These are phyloP conservation scores for Gonium pectorale DNA, from an alignment of 139 green algal genomes.

Conservation along the genomic window DNA sequence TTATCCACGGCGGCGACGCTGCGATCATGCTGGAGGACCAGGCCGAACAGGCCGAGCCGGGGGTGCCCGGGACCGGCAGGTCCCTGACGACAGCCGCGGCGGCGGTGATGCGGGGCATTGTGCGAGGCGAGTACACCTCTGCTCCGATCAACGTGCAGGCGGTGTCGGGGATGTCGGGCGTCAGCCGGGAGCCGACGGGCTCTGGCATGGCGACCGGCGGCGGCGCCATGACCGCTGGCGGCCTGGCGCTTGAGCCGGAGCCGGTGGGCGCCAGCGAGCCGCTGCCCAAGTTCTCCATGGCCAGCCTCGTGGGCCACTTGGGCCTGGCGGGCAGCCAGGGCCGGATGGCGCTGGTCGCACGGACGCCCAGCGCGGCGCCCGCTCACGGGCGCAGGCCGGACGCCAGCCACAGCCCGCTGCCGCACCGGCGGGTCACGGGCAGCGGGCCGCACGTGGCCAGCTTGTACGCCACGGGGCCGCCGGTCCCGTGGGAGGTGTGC, in stretches of 20 bases:
- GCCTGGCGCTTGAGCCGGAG: too few species aligned
- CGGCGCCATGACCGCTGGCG: not conserved
- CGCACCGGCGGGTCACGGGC: not conserved
- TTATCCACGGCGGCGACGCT: conserved; percentile 17
- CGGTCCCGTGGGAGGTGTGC: not conserved
- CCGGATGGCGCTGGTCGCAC: not conserved
- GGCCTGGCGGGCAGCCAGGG: not conserved
- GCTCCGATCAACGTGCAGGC: too few species aligned
- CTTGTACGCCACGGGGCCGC: not conserved
- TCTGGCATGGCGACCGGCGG: not conserved
- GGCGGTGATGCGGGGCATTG: too few species aligned
- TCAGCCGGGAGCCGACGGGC: not conserved
- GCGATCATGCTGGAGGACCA: not conserved
- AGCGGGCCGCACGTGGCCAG: too few species aligned
- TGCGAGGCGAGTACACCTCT: too few species aligned
- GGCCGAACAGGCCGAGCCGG: not conserved
- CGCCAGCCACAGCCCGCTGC: conserved; percentile 9
- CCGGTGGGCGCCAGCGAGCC: not conserved
- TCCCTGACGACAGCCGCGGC: too few species aligned
- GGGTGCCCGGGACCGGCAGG: not conserved
- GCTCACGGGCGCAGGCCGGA: not conserved
- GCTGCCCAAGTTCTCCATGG: not conserved
- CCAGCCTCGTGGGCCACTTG: not conserved
- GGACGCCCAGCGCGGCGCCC: not conserved
- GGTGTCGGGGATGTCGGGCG: too few species aligned